Percentiles rank a stretch among this genome's conserved stretches.
Conservation (phyloP, 805 yeast genomes). For the Wickerhamiella kurtzmanii region DNA sequence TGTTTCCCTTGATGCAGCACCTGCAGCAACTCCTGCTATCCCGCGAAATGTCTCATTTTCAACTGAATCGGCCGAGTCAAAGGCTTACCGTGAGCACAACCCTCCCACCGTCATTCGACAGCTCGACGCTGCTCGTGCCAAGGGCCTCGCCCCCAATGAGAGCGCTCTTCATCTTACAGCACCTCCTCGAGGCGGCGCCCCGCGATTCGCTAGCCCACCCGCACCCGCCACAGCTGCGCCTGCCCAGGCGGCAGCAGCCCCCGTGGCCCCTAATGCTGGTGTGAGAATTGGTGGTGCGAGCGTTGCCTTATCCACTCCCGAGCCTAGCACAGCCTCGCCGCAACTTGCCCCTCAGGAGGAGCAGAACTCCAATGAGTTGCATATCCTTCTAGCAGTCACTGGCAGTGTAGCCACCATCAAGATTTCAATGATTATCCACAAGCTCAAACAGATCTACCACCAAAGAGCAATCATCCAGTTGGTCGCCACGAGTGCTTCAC, state of each 20-base stretch:
- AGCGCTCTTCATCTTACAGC: neutral
- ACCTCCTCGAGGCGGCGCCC: neutral
- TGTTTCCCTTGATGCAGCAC: neutral
- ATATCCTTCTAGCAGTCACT: slow-evolving; percentile 80
- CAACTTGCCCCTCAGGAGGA: neutral
- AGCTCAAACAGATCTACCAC: slow-evolving; percentile 62
- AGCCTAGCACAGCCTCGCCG: neutral
- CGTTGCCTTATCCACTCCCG: slow-evolving; percentile 1
- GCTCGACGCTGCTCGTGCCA: slow-evolving; percentile 18
- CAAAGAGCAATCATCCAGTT: slow-evolving; percentile 69
- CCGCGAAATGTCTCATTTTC: slow-evolving; percentile 17
- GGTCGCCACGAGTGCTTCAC: slow-evolving; percentile 46
- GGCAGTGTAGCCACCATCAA: slow-evolving; percentile 96
- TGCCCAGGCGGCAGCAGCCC: neutral
- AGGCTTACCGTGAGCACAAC: slow-evolving; percentile 21
- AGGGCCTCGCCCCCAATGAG: slow-evolving; percentile 3
- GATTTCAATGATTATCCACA: slow-evolving; percentile 77
- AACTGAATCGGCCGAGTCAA: slow-evolving; percentile 11
- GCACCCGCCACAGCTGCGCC: slow-evolving; percentile 1
- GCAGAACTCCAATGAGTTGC: slow-evolving; percentile 52
- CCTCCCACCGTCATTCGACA: slow-evolving; percentile 20
- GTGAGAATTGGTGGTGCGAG: neutral
- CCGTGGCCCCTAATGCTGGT: neutral
- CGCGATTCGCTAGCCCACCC: slow-evolving; percentile 3
- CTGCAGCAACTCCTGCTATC: neutral